Evolutionary conservation across 2,329 filamentous ascomycete species (phyloP), one percentile per base, ranked within the genome.

Genomic region (Gaeumannomyces tritici): DNA sequence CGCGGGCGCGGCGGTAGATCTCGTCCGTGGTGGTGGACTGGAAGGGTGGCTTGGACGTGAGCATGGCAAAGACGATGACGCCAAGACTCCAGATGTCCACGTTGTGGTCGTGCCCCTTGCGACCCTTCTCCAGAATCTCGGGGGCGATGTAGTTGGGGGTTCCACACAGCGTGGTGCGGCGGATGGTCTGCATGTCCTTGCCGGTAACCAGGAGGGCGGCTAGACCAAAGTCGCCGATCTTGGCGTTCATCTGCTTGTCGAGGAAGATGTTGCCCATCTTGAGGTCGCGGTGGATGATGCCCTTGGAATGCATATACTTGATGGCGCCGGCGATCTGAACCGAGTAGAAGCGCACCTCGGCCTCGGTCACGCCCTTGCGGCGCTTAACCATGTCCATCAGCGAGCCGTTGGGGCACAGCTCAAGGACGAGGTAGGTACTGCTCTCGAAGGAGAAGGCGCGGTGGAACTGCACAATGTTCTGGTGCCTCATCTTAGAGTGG

Each of bases 191-290:
- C 83, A 91, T 90, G 71, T 99, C 95, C 73, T 89, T 92, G 71
- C 93, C 91, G 12, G 93, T 96, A 57, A 98, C 87, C 63, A 98
- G 81, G 69, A 99, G 80, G 31, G 96, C 95, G 33, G 95, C 95
- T 62, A 99, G 81, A 3, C 95, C 95, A 76, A 99, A 99, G 74
- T 99, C 95, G 57, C 95, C 95, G 69, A 99, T 91, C 74, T 99
- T 99, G 69, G 96, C 89, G 71, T 99, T 96, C 93, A 99, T 97
- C 67, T 92, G 82, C 62, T 86, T 85, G 73, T 99, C 95, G 61
- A 99, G 81, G 70, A 99, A 99, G 67, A 99, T 88, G 73, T 99
- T 99, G 59, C 95, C 96, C 81, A 97, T 98, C 77, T 99, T 99
- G 69, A 99, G 77, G 75, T 99, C 95, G 60, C 95, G 87, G 75